Evolutionary conservation across 371 early-diverging fungal genomes (phyloP), one percentile per base, ranked within the genome.

Genomic region (Mucor saturninus): DNA sequence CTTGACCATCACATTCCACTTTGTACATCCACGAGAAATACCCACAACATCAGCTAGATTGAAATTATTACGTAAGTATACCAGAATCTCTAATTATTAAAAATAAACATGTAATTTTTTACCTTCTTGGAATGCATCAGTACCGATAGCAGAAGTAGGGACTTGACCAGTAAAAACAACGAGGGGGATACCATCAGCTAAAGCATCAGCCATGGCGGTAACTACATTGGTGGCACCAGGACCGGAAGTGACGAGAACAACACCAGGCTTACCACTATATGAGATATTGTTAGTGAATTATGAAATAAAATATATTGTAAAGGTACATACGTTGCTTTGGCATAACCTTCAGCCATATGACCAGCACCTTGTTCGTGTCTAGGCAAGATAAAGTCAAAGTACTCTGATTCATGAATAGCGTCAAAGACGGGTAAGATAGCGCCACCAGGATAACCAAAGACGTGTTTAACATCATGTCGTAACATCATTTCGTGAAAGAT

Each of bases 401-500:
- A 91, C 64, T 89, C 86, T 30, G 94, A 93, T 73, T 97, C 90
- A 85, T 98, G 87, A 71, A 98, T 98, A 52, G 98, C 98, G 77
- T 96, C 97, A 76, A 94, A 97, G 3, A 98, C 97, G 11, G 98
- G 98, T 59, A 96, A 84, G 69, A 96, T 96, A 21, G 98, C 98
- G 58, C 97, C 97, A 60, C 97, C 98, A 46, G 97, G 96, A 71
- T 98, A 98, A 11, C 98, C 98, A 83, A 98, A 98, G 51, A 97
- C 85, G 64, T 93, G 91, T 73, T 95, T 90, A 29, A 98, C 98
- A 54, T 84, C 83, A 62, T 96, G 95, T 54, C 93, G 84, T 55
- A 94, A 82, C 95, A 98, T 95, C 97, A 96, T 95, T 69, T 97
- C 95, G 77, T 98, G 98, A 72, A 98, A 96, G 69, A 98, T 97